Conservation (phyloP, 2,329 filamentous ascomycete species). For the Diaporthe ilicicola region DNA sequence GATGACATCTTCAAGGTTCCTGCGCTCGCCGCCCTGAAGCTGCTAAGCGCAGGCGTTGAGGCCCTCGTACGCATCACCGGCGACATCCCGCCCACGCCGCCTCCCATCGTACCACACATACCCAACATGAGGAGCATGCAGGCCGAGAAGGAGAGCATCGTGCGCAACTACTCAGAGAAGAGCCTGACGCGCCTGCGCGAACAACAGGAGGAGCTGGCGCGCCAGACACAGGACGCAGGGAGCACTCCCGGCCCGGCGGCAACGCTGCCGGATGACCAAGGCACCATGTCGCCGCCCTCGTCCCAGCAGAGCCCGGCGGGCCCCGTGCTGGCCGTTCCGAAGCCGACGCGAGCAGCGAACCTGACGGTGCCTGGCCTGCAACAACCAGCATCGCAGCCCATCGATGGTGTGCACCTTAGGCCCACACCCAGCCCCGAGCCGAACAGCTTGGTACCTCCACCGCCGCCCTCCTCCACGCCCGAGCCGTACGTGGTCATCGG, state of each 20-base stretch:
- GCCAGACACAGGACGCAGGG: conserved; percentile 39
- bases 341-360: conserved; percentile 31
- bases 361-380: conserved; percentile 34
- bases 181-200: conserved; percentile 56
- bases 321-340: conserved; percentile 5
- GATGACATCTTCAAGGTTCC: conserved; percentile 79
- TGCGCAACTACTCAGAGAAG: conserved; percentile 64
- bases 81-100: conserved; percentile 83
- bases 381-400: conserved; percentile 37
- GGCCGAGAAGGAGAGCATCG: conserved; percentile 68
- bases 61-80: conserved; percentile 76
- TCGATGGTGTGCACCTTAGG: conserved; percentile 65
- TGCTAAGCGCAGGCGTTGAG: conserved; percentile 78
- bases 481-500: conserved; percentile 69
- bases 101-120: conserved; percentile 68
- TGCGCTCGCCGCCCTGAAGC: conserved; percentile 77
- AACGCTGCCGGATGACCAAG: conserved; percentile 10
- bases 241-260: conserved; percentile 26
- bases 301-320: conserved; percentile 25
- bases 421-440: conserved; percentile 40
- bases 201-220: conserved; percentile 44
- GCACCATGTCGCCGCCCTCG: conserved; percentile 3
- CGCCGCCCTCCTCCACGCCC: conserved; percentile 42
- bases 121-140: conserved; percentile 72
- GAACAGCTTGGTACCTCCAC: conserved; percentile 35